Evolutionary conservation across 768 basidiomycete genomes (phyloP).

Genomic region (Rhodotorula graminis): DNA sequence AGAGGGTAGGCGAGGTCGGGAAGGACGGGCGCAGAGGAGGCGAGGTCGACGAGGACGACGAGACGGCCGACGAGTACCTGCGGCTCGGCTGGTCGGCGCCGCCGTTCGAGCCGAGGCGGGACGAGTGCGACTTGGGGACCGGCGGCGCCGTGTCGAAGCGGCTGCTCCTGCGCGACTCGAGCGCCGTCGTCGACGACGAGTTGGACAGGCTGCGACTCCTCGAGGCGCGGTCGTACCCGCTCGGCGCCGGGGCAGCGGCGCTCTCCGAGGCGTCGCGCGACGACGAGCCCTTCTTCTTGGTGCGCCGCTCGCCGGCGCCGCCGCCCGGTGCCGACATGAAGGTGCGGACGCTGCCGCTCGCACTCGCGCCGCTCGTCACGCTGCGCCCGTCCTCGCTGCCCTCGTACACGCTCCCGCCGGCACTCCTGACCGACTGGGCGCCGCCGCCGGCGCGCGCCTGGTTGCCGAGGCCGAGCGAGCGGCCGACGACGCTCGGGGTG

Average conservation of each 20-base stretch:
- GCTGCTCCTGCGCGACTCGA: neutral
- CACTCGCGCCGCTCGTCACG: neutral
- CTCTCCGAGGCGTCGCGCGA: neutral
- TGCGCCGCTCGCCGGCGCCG: neutral
- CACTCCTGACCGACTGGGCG: neutral
- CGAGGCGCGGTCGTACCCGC: neutral
- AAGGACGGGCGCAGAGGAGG: too few relatives aligned
- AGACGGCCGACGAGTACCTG: conserved; percentile 3
- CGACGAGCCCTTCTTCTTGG: neutral
- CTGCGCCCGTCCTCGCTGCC: conserved; percentile 10
- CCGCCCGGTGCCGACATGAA: neutral
- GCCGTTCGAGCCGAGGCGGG: neutral
- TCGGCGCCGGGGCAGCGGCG: neutral
- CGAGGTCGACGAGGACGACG: neutral
- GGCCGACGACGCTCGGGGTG: conserved; percentile 19
- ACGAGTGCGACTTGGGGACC: neutral
- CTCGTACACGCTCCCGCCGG: neutral
- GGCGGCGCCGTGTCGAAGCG: neutral
- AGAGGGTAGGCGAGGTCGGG: conserved; percentile 3
- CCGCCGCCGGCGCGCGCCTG: neutral
- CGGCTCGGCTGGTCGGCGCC: conserved; percentile 4
- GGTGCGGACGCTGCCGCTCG: neutral
- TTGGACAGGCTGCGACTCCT: neutral
- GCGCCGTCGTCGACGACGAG: neutral
- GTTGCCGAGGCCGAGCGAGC: neutral